Base-by-base conservation (phyloP, 306 rosid species). In the Elaeagnus macrophylla region DNA sequence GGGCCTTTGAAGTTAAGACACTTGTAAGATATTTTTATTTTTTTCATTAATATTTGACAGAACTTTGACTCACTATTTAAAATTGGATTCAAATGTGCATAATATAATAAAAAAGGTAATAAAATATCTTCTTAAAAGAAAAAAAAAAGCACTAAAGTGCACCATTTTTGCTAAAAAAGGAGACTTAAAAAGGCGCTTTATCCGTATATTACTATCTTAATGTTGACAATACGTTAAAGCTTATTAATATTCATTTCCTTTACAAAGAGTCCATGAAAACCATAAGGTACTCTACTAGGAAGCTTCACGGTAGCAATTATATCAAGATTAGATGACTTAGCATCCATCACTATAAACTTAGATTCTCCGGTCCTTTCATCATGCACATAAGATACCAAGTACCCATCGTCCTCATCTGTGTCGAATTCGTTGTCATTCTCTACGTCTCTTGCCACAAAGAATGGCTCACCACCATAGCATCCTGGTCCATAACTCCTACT, bases 401-500 rank as follows among this genome's bases (percentile, higher is more conserved):
- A 84, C 32, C 95, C 95, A 25, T 87, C 99, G 40, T 86, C 99
- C 63, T 64, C 70, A 14, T 65, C 86, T 0, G 67, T n/a, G n/a
- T n/a, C n/a, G n/a, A 25, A 3, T 5, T 25, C 76, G 0, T 48
- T 72, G 0, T 46, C 54, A 17, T 66, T 56, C 8, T 59, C 72
- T 0, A 45, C 62, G 0, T 73, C 89, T 47, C 61, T 80, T 2
- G 85, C 87, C 81, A 91, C 96, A 3, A 84, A 87, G 32, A 87
- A 84, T 0, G 99, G 96, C 49, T 87, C 95, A 0, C 95, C 96
- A 2, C 95, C 99, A 19, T 68, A 91, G 57, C 94, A 87, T 0
- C 81, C 84, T 6, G 56, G 75, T 0, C 85, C 96, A 12, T 6
- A 91, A 76, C 87, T 78, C 58, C 89, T 69, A 39, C 81, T 54